phyloP scores from a whole-genome alignment of 2,329 filamentous ascomycete species.

The Aspergillus pseudonomiae region DNA sequence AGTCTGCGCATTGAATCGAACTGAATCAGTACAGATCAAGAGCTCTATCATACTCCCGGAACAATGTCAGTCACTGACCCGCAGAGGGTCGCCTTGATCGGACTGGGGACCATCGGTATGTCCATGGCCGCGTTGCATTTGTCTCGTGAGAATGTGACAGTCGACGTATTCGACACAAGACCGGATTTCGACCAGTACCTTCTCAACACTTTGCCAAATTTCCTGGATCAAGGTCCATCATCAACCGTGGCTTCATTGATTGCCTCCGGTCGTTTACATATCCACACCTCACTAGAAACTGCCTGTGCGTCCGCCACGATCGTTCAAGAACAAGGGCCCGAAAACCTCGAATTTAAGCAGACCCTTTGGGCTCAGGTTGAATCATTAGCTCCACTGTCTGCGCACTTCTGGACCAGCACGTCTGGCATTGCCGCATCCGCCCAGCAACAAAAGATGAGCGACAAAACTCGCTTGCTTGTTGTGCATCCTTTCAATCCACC shows the following conservation, averaged over 20 bases:
- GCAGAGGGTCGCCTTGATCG: conserved; percentile 41
- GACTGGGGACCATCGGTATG: conserved; percentile 56
- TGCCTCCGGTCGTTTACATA: conserved; percentile 19
- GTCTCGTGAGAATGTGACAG: conserved; percentile 17
- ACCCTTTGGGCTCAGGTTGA: conserved; percentile 57
- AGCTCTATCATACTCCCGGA: neutral
- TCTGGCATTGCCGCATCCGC: conserved; percentile 59
- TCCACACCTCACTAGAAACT: conserved; percentile 20
- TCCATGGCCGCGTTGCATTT: conserved; percentile 54
- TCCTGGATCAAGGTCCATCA: conserved; percentile 9
- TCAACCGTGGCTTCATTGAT: conserved; percentile 14
- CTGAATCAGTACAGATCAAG: neutral
- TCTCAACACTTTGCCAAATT: conserved; percentile 26
- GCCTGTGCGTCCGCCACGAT: conserved; percentile 47
- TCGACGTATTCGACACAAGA: conserved; percentile 56
- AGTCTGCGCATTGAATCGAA: neutral
- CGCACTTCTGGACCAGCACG: conserved; percentile 61
- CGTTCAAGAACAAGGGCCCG: conserved; percentile 63
- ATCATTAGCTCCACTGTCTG: conserved; percentile 43
- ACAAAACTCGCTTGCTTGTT: conserved; percentile 53
- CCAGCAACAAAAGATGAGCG: conserved; percentile 49
- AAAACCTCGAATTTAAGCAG: conserved; percentile 56
- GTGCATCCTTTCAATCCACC: conserved; percentile 66
- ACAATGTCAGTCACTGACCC: conserved; percentile 15
- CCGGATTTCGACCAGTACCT: conserved; percentile 53